Evolutionary conservation across 371 early-diverging fungal genomes (phyloP), one percentile per base, ranked within the genome.

Genomic region (Rhizopus delemar): DNA sequence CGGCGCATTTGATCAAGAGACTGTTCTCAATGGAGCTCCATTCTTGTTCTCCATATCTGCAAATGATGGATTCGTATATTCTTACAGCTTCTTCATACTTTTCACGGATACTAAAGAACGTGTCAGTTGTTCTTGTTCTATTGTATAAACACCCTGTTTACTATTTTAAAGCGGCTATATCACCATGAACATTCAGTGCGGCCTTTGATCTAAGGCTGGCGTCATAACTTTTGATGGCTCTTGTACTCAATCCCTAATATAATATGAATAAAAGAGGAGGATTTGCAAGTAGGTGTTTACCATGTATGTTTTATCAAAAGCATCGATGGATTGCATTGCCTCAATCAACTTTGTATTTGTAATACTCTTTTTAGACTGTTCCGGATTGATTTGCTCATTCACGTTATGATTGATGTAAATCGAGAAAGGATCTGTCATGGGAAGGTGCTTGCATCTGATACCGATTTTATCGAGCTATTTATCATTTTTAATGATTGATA

Each of bases 141-240:
- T 16, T 45, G 15, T 39, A 32, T 38, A 5, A 13, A 33, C 9
- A 8, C 13, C 13, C 11, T 8, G 69, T 88, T 65, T 85, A 93
- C 91, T 86, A 92, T 70, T 89, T 84, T 8, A 91, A 65, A 3
- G 85, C 80, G 0, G 94, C 93, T 48, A 92, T 84, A 59, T 93
- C 93, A 3, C 87, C 84, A 54, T 88, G 88, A 11, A 91, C 69
- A 12, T 85, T 79, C 16, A 85, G 53, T 0, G 84, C 84, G 0
- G 89, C 85, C 52, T 87, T 80, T 33, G 75, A 68, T 35, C 91
- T 80, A 16, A 75, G 70, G 60, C 88, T 83, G 2, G 74, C 71
- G 61, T 91, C 89, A 57, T 85, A 92, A 43, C 89, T 80, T 54
- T 84, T 87, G 54, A 90, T 84, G 0, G 88, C 87, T 50, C 89